Evolutionary conservation across 371 early-diverging fungal genomes (phyloP), one percentile per base, ranked within the genome.

Genomic region (Mucor racemosus): DNA sequence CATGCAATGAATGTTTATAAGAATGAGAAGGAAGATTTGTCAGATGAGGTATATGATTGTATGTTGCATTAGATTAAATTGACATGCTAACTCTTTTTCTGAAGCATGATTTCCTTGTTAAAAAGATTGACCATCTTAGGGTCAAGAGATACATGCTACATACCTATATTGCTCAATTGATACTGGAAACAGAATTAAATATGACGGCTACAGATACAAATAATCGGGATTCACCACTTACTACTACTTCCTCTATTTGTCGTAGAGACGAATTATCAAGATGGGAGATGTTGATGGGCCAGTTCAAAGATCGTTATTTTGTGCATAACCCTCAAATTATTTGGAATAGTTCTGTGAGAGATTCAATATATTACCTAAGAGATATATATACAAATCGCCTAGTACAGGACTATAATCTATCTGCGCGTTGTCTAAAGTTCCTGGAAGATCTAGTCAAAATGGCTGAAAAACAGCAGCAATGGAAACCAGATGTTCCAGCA

Each of bases 301-400:
- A 58, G 21, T 76, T 78, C 40, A 57, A 64, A 33, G 62, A 69
- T 21, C 60, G 71, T 10, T 74, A 46, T 38, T 59, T 73, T 38
- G 65, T 78, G 4, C 73, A 78, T 31, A 74, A 72, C 44, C 77
- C 79, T 2, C 69, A 76, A 35, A 66, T 75, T 31, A 63, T 78
- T 11, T 78, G 69, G 72, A 78, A 76, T 40, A 75, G 69, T 26
- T 65, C 75, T 33, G 59, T 78, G 5, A 64, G 72, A 8, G 76
- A 76, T 31, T 46, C 69, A 2, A 8, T 76, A 2, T 65, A 65
- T 33, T 57, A 67, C 39, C 72, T 66, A 39, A 55, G 55, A 46
- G 66, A 74, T 3, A 53, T 75, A 0, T 54, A 68, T 10, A 56
- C 39, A 6, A 60, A 65, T 39, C 57, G 72, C 0, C 58, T 61